These are phyloP conservation scores for Coffea humblotiana DNA, from an alignment of 305 asterid genomes.

Conservation along the genomic window DNA sequence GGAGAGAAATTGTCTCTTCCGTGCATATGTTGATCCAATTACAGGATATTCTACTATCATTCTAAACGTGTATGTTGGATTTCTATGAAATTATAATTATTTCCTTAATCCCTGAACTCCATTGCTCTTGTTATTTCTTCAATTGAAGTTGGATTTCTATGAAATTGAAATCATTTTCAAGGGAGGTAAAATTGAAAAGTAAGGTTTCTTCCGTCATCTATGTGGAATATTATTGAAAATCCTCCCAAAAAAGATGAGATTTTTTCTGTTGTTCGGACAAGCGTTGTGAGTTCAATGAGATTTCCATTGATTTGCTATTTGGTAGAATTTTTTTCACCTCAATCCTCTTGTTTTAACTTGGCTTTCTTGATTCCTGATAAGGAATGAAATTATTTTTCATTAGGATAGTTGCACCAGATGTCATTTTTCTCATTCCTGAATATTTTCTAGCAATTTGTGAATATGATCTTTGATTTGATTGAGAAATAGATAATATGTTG, in stretches of 20 bases:
- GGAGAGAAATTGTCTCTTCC: too few species aligned
- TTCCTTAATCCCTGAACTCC: too few species aligned
- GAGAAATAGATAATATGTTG: neutral
- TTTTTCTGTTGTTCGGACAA: constrained; percentile 1
- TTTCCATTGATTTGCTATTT: neutral
- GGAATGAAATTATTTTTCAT: constrained; percentile 2
- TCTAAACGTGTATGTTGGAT: too few species aligned
- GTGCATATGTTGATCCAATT: too few species aligned
- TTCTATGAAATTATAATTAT: too few species aligned
- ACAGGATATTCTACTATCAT: too few species aligned
- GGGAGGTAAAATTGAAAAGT: too few species aligned
- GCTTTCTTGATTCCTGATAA: neutral
- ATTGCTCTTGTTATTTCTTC: too few species aligned
- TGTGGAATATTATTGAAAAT: constrained; percentile 23
- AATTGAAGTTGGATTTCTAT: too few species aligned
- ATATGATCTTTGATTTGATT: neutral
- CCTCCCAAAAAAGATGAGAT: constrained; percentile 76
- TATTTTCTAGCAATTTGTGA: neutral
- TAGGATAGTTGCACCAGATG: neutral
- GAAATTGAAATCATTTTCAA: too few species aligned
- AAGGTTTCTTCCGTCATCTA: too few species aligned
- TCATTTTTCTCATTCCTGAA: neutral
- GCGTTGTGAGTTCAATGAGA: neutral
- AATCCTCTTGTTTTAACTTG: neutral
- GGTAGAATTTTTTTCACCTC: neutral